These are phyloP conservation scores for Colletotrichum sojae DNA, from an alignment of 2,329 filamentous ascomycete genomes.

Conservation along the genomic window DNA sequence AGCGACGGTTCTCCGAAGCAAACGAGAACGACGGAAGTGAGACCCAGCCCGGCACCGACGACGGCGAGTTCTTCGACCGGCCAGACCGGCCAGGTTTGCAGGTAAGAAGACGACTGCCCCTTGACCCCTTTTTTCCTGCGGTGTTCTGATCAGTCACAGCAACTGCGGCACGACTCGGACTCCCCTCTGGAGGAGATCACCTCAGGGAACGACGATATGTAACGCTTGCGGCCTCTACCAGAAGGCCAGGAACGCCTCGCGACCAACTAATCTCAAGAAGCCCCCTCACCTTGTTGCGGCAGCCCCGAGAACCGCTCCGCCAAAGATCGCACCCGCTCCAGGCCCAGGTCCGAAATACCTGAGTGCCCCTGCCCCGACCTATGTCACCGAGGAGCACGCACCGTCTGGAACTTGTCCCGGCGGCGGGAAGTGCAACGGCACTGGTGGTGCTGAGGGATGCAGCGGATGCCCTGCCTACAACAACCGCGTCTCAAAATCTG, in stretches of 20 bases:
- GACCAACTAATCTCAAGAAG: conserved; percentile 91
- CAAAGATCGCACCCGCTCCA: conserved; percentile 50
- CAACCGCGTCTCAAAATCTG: conserved; percentile 92
- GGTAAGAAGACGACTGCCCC: conserved; percentile 59
- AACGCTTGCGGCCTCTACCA: conserved; percentile 97
- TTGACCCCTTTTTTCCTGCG: background rate
- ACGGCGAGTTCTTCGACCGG: conserved; percentile 42
- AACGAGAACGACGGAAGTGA: conserved; percentile 19
- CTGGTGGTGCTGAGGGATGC: conserved; percentile 93
- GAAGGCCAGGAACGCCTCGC: conserved; percentile 91
- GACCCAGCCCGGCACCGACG: conserved; percentile 37
- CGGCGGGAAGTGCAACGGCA: conserved; percentile 95
- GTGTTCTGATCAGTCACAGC: conserved; percentile 63
- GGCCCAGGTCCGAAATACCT: conserved; percentile 57
- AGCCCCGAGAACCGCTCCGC: conserved; percentile 58
- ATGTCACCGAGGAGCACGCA: conserved; percentile 82
- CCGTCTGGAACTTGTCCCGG: conserved; percentile 92
- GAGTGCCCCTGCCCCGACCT: conserved; percentile 71
- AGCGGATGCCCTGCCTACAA: conserved; percentile 98
- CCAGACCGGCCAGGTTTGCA: conserved; percentile 78
- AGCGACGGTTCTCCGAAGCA: conserved; percentile 36
- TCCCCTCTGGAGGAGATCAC: conserved; percentile 93
- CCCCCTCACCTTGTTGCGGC: conserved; percentile 69
- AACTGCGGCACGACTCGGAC: conserved; percentile 97
- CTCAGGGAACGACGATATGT: conserved; percentile 94